These are phyloP conservation scores for Coniferiporia weirii DNA, from an alignment of 1,284 basidiomycete species.

Conservation along the genomic window DNA sequence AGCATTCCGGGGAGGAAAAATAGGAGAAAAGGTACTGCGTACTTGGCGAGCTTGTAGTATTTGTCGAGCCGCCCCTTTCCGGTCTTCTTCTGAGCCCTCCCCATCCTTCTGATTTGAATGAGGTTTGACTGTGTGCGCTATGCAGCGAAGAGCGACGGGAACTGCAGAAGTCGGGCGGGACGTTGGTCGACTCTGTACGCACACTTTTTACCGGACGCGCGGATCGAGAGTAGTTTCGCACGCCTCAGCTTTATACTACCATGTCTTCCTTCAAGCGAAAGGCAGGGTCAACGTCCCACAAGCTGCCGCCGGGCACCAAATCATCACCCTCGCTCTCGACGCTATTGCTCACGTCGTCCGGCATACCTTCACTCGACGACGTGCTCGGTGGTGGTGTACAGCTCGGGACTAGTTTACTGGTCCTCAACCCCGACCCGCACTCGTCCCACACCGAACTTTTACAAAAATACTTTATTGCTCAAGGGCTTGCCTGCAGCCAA, in stretches of 20 bases:
- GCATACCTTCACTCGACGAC: constrained; percentile 93
- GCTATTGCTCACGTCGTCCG: constrained; percentile 74
- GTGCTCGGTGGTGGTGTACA: constrained; percentile 92
- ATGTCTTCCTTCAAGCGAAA: constrained; percentile 89
- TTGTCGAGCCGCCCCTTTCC: constrained; percentile 94
- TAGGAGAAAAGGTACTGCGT: constrained; percentile 24
- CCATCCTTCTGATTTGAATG: constrained; percentile 44
- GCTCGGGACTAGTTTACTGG: constrained; percentile 66
- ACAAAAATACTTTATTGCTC: constrained; percentile 83
- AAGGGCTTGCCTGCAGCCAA: constrained; percentile 77
- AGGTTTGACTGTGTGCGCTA: neutral
- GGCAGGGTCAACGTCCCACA: constrained; percentile 30
- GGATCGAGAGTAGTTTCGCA: neutral
- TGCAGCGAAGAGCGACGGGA: neutral
- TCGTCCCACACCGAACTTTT: constrained; percentile 85
- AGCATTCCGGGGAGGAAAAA: neutral
- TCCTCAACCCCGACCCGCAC: constrained; percentile 79
- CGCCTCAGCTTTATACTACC: constrained; percentile 5
- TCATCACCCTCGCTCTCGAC: constrained; percentile 57
- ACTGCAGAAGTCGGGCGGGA: neutral
- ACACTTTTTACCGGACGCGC: neutral
- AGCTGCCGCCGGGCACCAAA: constrained; percentile 53
- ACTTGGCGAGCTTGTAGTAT: constrained; percentile 94
- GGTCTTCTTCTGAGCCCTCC: constrained; percentile 82
- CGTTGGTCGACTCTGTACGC: neutral